Conservation (phyloP, 2,329 filamentous ascomycete genomes). For the Botrytis medusae region DNA sequence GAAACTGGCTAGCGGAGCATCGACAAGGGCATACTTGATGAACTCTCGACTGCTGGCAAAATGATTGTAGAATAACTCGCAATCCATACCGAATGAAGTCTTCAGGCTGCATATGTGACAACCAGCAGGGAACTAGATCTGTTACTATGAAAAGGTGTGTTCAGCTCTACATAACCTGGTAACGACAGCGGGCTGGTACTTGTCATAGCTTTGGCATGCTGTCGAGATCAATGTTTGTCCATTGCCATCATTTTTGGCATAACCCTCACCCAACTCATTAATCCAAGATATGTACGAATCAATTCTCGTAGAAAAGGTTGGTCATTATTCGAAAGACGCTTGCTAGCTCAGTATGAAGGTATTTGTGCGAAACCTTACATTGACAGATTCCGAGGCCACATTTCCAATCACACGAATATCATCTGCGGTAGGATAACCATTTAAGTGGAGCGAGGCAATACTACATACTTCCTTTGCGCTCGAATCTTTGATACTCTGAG, state of each 20-base stretch:
- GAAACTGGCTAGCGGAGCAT: background rate
- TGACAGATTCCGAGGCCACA: background rate
- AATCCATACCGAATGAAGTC: too few species aligned
- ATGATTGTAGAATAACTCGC: background rate
- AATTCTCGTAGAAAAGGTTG: background rate
- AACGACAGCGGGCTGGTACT: background rate
- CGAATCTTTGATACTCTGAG: background rate
- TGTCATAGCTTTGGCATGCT: background rate
- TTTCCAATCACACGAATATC: background rate
- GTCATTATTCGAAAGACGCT: too few species aligned
- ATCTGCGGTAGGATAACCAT: background rate
- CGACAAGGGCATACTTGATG: background rate
- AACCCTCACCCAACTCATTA: background rate
- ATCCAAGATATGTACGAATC: rapidly evolving
- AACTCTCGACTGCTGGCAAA: background rate
- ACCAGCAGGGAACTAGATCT: background rate
- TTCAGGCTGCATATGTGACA: background rate
- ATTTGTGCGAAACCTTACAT: background rate
- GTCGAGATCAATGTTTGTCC: background rate
- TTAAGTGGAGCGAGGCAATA: background rate
- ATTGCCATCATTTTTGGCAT: background rate
- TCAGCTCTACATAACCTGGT: background rate
- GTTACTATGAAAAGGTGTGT: background rate
- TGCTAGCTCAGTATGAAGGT: background rate
- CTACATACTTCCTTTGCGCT: background rate